phyloP scores from a whole-genome alignment of 2,329 filamentous ascomycete genomes.

The Calonectria multiphialidica region DNA sequence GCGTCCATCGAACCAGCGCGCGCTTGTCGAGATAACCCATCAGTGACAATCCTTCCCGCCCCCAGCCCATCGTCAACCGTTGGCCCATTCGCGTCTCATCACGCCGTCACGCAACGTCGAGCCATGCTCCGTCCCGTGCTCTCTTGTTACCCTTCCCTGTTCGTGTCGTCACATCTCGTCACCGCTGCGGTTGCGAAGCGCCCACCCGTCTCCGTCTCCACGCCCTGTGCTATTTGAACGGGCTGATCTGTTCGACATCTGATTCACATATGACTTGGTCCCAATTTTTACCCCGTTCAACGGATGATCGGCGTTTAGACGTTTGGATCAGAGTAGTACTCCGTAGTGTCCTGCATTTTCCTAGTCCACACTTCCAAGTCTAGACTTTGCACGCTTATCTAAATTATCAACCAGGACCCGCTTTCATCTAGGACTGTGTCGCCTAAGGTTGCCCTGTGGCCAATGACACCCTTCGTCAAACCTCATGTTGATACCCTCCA shows the following conservation, averaged over 20 bases:
- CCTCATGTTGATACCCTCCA: not conserved
- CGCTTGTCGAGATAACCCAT: not conserved
- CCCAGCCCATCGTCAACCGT: not conserved
- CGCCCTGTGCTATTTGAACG: conserved; percentile 13
- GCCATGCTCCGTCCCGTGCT: conserved; percentile 7
- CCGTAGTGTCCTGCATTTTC: conserved; percentile 4
- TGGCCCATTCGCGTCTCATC: not conserved
- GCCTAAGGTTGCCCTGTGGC: not conserved
- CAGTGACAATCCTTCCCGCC: not conserved
- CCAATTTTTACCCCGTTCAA: not conserved
- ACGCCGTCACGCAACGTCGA: not conserved
- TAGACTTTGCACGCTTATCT: not conserved
- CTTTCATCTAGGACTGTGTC: not conserved
- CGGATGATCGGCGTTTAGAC: conserved; percentile 3
- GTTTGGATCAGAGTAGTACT: not conserved
- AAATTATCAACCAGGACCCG: not conserved
- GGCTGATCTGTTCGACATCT: not conserved
- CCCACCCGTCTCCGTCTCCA: not conserved
- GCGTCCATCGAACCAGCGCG: not conserved
- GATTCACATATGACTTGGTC: not conserved
- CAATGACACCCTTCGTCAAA: not conserved
- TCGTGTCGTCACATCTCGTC: conserved; percentile 8
- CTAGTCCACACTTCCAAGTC: not conserved
- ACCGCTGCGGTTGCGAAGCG: conserved; percentile 11
- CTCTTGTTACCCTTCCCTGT: not conserved